Base-by-base conservation (phyloP, 148 eudicot genomes). In the Diospyros kaki region DNA sequence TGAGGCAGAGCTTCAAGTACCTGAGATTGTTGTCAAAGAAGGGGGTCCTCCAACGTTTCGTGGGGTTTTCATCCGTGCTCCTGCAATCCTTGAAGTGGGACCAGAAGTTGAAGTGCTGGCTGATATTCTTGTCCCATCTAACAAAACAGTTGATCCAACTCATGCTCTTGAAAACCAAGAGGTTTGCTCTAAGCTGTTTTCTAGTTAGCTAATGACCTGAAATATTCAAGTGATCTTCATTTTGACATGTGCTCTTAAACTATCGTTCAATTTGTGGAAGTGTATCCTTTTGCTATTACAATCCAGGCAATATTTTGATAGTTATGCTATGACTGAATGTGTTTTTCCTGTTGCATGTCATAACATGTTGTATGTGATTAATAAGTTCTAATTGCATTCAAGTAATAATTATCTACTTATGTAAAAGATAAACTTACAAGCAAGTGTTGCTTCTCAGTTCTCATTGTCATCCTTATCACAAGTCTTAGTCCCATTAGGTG, bases 51-150 rank as follows among this genome's bases (percentile, higher is more conserved):
- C 89, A 73, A 85, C 71, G 74, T 95, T 92, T 72, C 94, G 96
- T 58, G 92, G 85, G 45, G 91, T 95, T 52, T 95, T 95, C 71
- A 95, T 95, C 41, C 96, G 97, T 72, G 98, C 98, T 65, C 98
- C 98, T 54, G 97, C 92, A 72, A 87, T 95, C 65, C 88, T 95
- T 77, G 94, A 90, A 71, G 91, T 89, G 66, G 98, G 98, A 60
- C 91, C 98, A 40, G 91, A 87, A 63, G 98, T 95, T 55, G 90
- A 89, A 82, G 89, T 95, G 59, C 82, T 95, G 75, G 98, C 98
- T 39, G 90, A 90, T 73, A 75, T 92, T 83, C 71, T 85, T 45
- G 70, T 82, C 75, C 86, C 90, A 60, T 82, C 89, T 9, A 75
- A 80, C 40, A 78, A 73, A 79, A 39, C 67, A 60, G 72, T 69